These are phyloP conservation scores for Paracoccidioides brasiliensis DNA, from an alignment of 2,329 filamentous ascomycete species.

Conservation along the genomic window DNA sequence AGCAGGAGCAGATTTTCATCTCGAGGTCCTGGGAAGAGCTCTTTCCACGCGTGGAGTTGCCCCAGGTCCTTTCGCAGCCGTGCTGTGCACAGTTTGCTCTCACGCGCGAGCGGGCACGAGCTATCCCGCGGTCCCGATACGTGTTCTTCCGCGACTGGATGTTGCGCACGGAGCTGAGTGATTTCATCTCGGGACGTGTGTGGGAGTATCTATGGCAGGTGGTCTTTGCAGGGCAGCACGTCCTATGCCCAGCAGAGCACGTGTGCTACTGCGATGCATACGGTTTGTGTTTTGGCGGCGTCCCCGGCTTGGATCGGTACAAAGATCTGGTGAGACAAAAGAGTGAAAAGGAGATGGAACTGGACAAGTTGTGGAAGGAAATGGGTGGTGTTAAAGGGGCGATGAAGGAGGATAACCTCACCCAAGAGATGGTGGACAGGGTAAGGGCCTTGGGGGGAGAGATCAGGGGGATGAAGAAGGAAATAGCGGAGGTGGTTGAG, in stretches of 20 bases:
- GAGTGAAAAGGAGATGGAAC: constrained; percentile 24
- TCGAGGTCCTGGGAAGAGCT: constrained; percentile 36
- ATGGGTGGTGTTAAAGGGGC: constrained; percentile 22
- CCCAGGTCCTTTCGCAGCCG: constrained; percentile 43
- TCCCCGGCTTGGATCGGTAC: constrained; percentile 32
- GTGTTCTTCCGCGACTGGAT: constrained; percentile 49
- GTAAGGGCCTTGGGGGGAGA: constrained; percentile 29
- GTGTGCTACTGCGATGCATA: constrained; percentile 53
- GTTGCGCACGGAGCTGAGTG: constrained; percentile 41
- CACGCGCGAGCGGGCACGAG: constrained; percentile 42
- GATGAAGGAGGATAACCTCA: constrained; percentile 13
- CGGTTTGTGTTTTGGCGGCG: constrained; percentile 46
- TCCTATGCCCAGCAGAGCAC: constrained; percentile 37
- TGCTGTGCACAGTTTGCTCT: constrained; percentile 55
- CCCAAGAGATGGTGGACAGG: constrained; percentile 17
- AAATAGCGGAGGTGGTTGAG: constrained; percentile 32
- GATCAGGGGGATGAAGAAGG: constrained; percentile 30
- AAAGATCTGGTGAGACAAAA: constrained; percentile 34
- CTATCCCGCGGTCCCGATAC: constrained; percentile 41
- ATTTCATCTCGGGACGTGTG: constrained; percentile 45
- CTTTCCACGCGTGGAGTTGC: constrained; percentile 33
- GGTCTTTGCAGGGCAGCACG: constrained; percentile 41
- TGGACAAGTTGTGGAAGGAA: constrained; percentile 29
- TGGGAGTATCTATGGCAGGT: constrained; percentile 55
- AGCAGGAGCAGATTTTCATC: constrained; percentile 36